Evolutionary conservation across 2,329 filamentous ascomycete genomes (phyloP), one percentile per base, ranked within the genome.

Genomic region (Fusarium phyllophilum): DNA sequence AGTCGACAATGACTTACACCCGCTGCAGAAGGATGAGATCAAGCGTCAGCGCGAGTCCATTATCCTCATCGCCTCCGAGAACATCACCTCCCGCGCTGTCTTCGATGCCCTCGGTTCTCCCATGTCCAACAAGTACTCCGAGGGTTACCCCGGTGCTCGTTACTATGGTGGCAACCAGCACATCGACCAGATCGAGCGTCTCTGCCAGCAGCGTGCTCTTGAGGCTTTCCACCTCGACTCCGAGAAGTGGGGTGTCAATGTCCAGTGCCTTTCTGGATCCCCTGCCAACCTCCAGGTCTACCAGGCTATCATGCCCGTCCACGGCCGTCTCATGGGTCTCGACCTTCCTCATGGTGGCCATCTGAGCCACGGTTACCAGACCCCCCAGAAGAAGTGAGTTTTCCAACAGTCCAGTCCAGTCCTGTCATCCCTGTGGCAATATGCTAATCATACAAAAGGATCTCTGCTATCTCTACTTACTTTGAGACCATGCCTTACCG

Each of bases 121-220:
- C 84, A 97, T 96, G 93, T 94, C 94, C 85, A 97, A 99, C 91
- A 99, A 99, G 89, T 99, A 99, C 90, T 98, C 95, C 24, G 96
- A 99, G 89, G 96, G 96, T 76, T 97, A 97, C 85, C 96, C 96
- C 77, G 96, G 96, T 83, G 96, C 96, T 79, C 93, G 96, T 85
- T 99, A 99, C 90, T 99, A 99, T 82, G 96, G 96, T 82, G 96
- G 96, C 82, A 99, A 99, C 88, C 93, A 99, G 89, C 94, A 96
- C 89, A 99, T 99, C 78, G 96, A 99, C 85, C 89, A 94, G 85
- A 95, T 98, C 80, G 96, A 99, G 90, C 89, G 93, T 77, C 93
- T 96, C 70, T 99, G 96, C 90, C 96, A 99, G 88, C 89, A 91
- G 84, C 93, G 96, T 86, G 96, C 96, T 76, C 92, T 99, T 74